Evolutionary conservation across 371 early-diverging fungal genomes (phyloP), one percentile per base, ranked within the genome.

Genomic region (Mycotypha africana): DNA sequence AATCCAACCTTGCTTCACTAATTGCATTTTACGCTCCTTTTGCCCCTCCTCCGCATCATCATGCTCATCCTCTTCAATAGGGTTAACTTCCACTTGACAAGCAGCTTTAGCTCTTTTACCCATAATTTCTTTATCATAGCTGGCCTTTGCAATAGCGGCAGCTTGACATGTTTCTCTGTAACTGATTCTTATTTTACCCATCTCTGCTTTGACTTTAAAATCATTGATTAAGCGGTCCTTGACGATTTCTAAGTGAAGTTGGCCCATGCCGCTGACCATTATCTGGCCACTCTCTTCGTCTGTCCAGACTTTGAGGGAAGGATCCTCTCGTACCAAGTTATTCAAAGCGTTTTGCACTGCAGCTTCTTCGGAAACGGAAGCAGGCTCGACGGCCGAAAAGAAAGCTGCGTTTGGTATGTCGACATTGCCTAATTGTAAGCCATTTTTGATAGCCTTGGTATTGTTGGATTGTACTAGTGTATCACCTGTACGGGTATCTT

Each of bases 201-300:
- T 78, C 22, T 82, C 76, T 2, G 87, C 88, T 24, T 84, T 82
- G 49, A 91, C 86, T 38, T 82, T 81, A 57, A 92, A 82, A 16
- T 87, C 89, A 26, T 84, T 84, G 26, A 82, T 34, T 28, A 97
- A 65, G 3, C 95, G 66, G 41, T 91, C 90, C 39, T 78, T 79
- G 19, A 92, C 82, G 15, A 97, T 88, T 42, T 97, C 98, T 19
- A 97, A 62, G 59, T 97, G 98, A 38, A 97, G 76, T 58, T 96
- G 97, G 8, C 98, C 98, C 95, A 96, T 95, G 2, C 97, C 97
- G 45, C 86, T 79, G n/a, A 97, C 64, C 39, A 96, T 57, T 4
- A 81, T 84, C 53, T 97, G 97, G 0, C 94, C 93, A 4, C 93
- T 89, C 38, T 95, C 96, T 32, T 75, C 76, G 51, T 95, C 90